These are phyloP conservation scores for Bryoglossum gracile DNA, from an alignment of 495 filamentous ascomycete genomes.

Conservation along the genomic window DNA sequence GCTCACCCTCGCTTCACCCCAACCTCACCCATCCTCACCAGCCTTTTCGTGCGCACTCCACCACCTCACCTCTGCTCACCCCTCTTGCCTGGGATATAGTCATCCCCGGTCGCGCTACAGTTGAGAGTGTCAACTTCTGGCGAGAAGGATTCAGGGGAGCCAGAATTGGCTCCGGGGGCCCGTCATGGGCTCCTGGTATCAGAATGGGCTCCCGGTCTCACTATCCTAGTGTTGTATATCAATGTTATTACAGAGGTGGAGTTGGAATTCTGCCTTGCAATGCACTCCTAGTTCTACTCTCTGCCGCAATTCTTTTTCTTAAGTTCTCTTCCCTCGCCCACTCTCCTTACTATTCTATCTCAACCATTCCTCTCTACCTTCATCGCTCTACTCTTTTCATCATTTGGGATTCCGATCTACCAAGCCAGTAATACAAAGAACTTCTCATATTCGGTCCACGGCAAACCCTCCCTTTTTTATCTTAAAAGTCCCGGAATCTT, in stretches of 20 bases:
- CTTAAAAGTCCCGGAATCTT: slow-evolving; percentile 2
- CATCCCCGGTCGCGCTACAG: background rate
- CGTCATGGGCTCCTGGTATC: slow-evolving; percentile 10
- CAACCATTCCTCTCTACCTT: slow-evolving; percentile 6
- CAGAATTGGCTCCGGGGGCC: background rate
- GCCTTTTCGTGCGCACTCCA: background rate
- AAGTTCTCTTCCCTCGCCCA: slow-evolving; percentile 9
- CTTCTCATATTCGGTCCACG: slow-evolving; percentile 4
- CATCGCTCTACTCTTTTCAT: slow-evolving; percentile 9
- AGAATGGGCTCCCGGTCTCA: slow-evolving; percentile 4
- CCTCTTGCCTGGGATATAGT: slow-evolving; percentile 6
- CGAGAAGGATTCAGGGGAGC: background rate
- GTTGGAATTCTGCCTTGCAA: slow-evolving; percentile 11
- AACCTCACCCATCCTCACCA: slow-evolving; percentile 2
- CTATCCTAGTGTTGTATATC: slow-evolving; percentile 7
- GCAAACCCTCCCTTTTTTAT: slow-evolving; percentile 3
- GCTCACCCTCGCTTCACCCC: slow-evolving; percentile 5
- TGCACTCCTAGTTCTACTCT: slow-evolving; percentile 12
- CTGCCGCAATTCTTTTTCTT: slow-evolving; percentile 5
- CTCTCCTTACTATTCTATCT: slow-evolving; percentile 9
- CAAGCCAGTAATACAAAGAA: slow-evolving; percentile 8
- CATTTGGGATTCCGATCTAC: slow-evolving; percentile 8
- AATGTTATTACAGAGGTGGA: slow-evolving; percentile 9
- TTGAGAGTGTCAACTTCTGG: slow-evolving; percentile 5
- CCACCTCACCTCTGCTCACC: slow-evolving; percentile 12